Evolutionary conservation across 2,329 filamentous ascomycete species (phyloP), one percentile per base, ranked within the genome.

Genomic region (Hypoxylon sp.): DNA sequence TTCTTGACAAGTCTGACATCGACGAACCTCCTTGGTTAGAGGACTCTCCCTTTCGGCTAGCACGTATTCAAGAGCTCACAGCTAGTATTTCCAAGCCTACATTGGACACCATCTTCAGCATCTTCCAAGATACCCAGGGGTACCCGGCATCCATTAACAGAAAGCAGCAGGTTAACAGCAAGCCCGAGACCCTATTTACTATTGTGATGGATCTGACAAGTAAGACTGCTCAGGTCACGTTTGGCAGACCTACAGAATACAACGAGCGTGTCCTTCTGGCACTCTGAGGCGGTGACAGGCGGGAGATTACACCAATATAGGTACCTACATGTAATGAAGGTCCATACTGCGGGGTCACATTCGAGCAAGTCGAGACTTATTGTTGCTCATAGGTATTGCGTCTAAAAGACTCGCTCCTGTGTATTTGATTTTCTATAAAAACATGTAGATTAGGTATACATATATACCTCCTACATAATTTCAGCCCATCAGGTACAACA

Each of bases 171-270:
- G 72, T 65, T 8, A 48, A 44, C 4, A 69, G 64, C 13, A 62
- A 68, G 6, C 56, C 70, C 0, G 67, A 79, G 70, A 79, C 77
- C 2, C 60, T 80, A 13, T 80, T 80, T 62, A 79, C 67, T 13
- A 78, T 79, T 52, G 58, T 79, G 7, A 78, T 79, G 76, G 71
- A 78, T 44, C 52, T 79, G 35, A 73, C 68, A 3, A 56, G 17
- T 7, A 75, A 63, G 67, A 72, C 29, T 5, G 78, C 77, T 0
- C 62, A 67, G 5, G 74, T 79, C 2, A 76, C 73, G 7, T 75
- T 79, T 67, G 78, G 78, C 0, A 69, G 76, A 47, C 77, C 77
- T 21, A 76, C 76, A 3, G 75, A 77, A 35, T 67, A 68, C 19
- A 66, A 61, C 17, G 73, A 72, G 32, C 37, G 51, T 39, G 57